Conservation (phyloP, 2,329 filamentous ascomycete species). For the Colletotrichum echinochloae region DNA sequence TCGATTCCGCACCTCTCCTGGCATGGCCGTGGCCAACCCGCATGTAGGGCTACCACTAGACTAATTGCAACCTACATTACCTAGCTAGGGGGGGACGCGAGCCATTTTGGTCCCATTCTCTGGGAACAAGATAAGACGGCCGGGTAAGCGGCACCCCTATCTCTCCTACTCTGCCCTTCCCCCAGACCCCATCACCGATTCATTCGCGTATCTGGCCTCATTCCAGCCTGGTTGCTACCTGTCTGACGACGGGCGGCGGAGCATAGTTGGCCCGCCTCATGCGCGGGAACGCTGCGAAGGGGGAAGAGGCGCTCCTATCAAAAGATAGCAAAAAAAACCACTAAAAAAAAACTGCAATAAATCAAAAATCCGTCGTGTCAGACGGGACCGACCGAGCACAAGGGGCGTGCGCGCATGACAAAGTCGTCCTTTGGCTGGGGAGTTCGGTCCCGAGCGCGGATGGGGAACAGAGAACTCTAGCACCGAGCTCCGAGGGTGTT, state of each 20-base stretch:
- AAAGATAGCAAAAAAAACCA: too few species aligned
- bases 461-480: not conserved
- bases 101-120: not conserved
- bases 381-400: constrained; percentile 4
- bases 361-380: not conserved
- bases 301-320: not conserved
- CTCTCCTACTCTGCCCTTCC: too few species aligned
- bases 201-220: not conserved
- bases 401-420: not conserved
- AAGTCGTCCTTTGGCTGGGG: not conserved
- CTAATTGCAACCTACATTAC: too few species aligned
- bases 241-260: not conserved
- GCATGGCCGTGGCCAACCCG: not conserved
- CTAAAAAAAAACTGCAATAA: too few species aligned
- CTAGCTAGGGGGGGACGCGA: not conserved
- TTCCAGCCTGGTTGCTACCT: not conserved
- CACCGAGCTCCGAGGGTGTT: not conserved
- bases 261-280: too few species aligned
- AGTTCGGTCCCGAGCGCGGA: not conserved
- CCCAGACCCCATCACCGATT: not conserved
- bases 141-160: not conserved
- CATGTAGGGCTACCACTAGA: constrained; percentile 2
- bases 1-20: not conserved
- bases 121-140: not conserved
- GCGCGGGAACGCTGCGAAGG: not conserved